These are phyloP conservation scores for Angomonas desouzai DNA, from an alignment of 208 protist genomes.

Conservation along the genomic window DNA sequence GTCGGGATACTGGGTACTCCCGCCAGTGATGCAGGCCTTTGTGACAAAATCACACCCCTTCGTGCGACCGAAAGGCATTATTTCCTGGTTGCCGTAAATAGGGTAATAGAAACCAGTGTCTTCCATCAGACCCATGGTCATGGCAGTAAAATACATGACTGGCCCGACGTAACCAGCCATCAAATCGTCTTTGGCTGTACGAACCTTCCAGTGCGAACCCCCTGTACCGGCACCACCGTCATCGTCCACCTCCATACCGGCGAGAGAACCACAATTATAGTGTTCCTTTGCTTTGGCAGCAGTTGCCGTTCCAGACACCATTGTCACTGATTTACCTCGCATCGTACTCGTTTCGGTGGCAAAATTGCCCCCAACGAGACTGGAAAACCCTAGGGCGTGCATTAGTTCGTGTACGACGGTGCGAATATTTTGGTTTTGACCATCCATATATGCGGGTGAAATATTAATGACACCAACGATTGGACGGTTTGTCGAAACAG, in stretches of 20 bases:
- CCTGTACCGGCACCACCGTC: conserved; percentile 33
- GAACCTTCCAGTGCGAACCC: conserved; percentile 85
- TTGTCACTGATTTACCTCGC: conserved; percentile 34
- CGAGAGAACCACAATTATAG: conserved; percentile 58
- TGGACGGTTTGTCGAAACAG: conserved; percentile 16
- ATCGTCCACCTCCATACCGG: conserved; percentile 76
- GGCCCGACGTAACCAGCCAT: conserved; percentile 44
- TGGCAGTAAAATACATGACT: conserved; percentile 41
- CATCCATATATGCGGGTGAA: conserved; percentile 24
- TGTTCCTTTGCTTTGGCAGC: conserved; percentile 29
- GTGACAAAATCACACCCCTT: conserved; percentile 50
- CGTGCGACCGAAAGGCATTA: conserved; percentile 66
- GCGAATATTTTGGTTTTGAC: conserved; percentile 15
- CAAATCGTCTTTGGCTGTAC: conserved; percentile 76
- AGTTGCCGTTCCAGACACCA: conserved; percentile 9
- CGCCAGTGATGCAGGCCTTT: conserved; percentile 34
- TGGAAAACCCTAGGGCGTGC: conserved; percentile 80
- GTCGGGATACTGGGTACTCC: conserved; percentile 24
- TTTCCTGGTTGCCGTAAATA: conserved; percentile 57
- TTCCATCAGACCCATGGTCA: conserved; percentile 83
- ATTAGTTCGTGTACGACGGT: conserved; percentile 70
- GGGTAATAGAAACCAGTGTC: conserved; percentile 80
- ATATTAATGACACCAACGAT: conserved; percentile 51
- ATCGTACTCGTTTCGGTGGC: conserved; percentile 11
- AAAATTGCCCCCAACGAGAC: too few relatives aligned